Evolutionary conservation across 352 stramenopile genomes (phyloP).

Genomic region (Phytopythium helicoides): DNA sequence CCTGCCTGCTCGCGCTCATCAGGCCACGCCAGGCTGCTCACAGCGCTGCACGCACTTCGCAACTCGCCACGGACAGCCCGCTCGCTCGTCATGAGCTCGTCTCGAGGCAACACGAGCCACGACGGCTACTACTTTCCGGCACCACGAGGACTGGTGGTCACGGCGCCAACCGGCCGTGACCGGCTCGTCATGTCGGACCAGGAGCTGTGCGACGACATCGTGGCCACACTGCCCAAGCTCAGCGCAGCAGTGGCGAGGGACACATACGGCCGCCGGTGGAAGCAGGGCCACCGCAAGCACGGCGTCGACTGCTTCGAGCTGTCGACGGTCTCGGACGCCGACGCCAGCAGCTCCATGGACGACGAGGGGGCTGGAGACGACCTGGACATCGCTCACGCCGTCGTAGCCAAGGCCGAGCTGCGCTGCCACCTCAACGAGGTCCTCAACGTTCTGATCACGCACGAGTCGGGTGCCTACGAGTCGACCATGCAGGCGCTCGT

Average conservation of each 20-base stretch:
- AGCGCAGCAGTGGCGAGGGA: slow-evolving; percentile 23
- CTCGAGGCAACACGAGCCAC: slow-evolving; percentile 9
- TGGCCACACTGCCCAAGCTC: slow-evolving; percentile 35
- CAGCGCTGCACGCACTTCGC: too few relatives aligned
- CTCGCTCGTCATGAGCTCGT: slow-evolving; percentile 29
- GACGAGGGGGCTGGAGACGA: slow-evolving; percentile 17
- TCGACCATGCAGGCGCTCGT: slow-evolving; percentile 41
- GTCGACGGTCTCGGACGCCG: slow-evolving; percentile 16
- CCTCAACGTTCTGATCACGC: slow-evolving; percentile 43
- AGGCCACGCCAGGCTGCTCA: too few relatives aligned
- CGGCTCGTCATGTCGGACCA: slow-evolving; percentile 34
- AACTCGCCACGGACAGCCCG: slow-evolving; percentile 3
- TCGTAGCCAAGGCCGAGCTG: slow-evolving; percentile 46
- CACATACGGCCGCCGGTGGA: slow-evolving; percentile 47
- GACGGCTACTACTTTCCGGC: slow-evolving; percentile 16
- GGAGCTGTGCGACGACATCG: slow-evolving; percentile 37
- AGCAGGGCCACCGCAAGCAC: slow-evolving; percentile 25
- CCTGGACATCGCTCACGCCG: slow-evolving; percentile 37
- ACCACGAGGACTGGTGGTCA: slow-evolving; percentile 23
- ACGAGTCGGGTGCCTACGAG: slow-evolving; percentile 39
- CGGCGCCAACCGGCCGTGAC: slow-evolving; percentile 21
- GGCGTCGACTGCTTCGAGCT: slow-evolving; percentile 49
- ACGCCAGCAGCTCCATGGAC: slow-evolving; percentile 6
- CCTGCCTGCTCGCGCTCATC: too few relatives aligned
- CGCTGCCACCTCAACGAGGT: slow-evolving; percentile 58